Conservation (phyloP, 2,329 filamentous ascomycete species). For the Dryadomyces sulphureus region DNA sequence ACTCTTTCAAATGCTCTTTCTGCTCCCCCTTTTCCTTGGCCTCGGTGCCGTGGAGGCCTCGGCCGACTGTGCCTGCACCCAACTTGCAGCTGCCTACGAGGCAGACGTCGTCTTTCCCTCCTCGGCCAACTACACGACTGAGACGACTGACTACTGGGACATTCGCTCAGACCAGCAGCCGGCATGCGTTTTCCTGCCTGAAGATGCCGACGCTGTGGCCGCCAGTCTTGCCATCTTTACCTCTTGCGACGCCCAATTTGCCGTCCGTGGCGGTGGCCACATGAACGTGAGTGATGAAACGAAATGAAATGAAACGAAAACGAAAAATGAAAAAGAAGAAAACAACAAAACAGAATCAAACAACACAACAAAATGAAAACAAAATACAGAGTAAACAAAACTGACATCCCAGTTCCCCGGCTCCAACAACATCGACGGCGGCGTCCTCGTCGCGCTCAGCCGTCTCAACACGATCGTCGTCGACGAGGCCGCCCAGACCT, state of each 20-base stretch:
- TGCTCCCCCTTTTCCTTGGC: too few relatives aligned
- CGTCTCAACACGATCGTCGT: conserved; percentile 17
- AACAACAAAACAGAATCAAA: neutral
- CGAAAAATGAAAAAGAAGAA: neutral
- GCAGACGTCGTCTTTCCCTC: neutral
- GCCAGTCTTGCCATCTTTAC: conserved; percentile 13
- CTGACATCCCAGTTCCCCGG: conserved; percentile 12
- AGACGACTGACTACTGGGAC: conserved; percentile 17
- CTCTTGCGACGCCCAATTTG: conserved; percentile 16
- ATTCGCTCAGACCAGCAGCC: conserved; percentile 13
- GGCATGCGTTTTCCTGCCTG: conserved; percentile 18
- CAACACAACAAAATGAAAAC: neutral
- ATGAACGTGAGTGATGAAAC: conserved; percentile 13
- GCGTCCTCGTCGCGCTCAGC: conserved; percentile 23
- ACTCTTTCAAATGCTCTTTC: too few relatives aligned
- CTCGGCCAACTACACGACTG: conserved; percentile 11
- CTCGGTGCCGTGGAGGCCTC: neutral
- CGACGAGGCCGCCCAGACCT: conserved; percentile 15
- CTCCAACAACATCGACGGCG: conserved; percentile 21
- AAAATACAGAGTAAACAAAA: too few relatives aligned
- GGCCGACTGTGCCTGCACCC: neutral
- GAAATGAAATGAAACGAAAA: neutral
- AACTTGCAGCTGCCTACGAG: neutral
- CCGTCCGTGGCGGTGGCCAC: conserved; percentile 24
- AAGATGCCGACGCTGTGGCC: conserved; percentile 13